Evolutionary conservation across 768 basidiomycete species (phyloP).

Genomic region (Collybia sp.): DNA sequence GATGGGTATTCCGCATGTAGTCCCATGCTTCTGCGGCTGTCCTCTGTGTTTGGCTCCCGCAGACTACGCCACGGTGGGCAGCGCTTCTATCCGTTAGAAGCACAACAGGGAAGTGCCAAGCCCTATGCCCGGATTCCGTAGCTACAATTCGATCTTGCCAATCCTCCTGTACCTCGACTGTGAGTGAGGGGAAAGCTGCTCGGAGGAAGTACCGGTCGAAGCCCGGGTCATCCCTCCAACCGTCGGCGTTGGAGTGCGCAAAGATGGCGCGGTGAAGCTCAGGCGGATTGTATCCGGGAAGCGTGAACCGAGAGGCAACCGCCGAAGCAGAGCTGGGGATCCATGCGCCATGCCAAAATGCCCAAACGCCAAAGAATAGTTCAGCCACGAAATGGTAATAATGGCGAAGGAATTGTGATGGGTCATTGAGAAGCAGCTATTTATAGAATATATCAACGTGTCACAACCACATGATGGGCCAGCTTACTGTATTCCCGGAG

Average conservation of each 20-base stretch:
- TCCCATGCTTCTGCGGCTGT: conserved; percentile 69
- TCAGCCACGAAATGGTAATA: conserved; percentile 90
- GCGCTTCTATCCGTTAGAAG: conserved; percentile 76
- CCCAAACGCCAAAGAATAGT: conserved; percentile 70
- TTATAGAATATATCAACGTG: not conserved
- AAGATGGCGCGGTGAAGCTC: conserved; percentile 69
- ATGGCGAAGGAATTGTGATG: conserved; percentile 73
- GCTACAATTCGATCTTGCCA: conserved; percentile 59
- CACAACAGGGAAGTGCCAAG: conserved; percentile 68
- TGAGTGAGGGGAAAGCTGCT: conserved; percentile 64
- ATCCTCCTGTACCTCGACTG: conserved; percentile 64
- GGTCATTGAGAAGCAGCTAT: conserved; percentile 63
- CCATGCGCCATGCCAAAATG: conserved; percentile 64
- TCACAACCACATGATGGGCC: too few species aligned
- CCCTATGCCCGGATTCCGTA: conserved; percentile 33
- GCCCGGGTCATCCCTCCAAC: conserved; percentile 74
- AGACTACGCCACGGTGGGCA: conserved; percentile 60
- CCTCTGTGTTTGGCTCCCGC: conserved; percentile 62
- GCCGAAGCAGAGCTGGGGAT: conserved; percentile 13
- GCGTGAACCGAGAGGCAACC: conserved; percentile 5
- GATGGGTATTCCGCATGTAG: conserved; percentile 30
- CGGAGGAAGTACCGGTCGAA: conserved; percentile 79
- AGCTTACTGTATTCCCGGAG: conserved; percentile 63
- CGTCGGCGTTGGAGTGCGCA: conserved; percentile 48
- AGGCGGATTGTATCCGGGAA: conserved; percentile 30